These are phyloP conservation scores for Aspergillus hiratsukae DNA, from an alignment of 2,329 filamentous ascomycete genomes.

Conservation along the genomic window DNA sequence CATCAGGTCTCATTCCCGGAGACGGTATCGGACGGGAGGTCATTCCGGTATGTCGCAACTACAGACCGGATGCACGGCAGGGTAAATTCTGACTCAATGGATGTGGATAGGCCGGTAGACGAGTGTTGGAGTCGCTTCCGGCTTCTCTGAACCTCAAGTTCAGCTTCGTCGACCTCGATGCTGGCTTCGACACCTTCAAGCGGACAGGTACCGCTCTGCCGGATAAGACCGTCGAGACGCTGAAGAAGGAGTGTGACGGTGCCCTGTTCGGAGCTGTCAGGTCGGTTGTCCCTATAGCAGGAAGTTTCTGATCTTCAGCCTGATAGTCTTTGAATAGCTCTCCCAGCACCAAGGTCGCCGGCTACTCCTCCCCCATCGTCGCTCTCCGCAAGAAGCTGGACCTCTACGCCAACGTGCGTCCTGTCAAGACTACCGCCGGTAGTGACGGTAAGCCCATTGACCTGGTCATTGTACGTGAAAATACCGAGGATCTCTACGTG, in stretches of 20 bases:
- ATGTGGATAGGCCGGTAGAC: constrained; percentile 62
- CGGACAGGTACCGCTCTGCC: constrained; percentile 82
- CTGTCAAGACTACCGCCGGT: constrained; percentile 74
- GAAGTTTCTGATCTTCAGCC: background rate
- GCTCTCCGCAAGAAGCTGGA: constrained; percentile 91
- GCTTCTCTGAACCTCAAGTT: constrained; percentile 89
- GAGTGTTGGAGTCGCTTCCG: constrained; percentile 87
- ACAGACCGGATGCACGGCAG: background rate
- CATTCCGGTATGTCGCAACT: constrained; percentile 62
- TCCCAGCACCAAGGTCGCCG: constrained; percentile 80
- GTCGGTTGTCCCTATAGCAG: constrained; percentile 26
- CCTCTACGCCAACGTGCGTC: constrained; percentile 95
- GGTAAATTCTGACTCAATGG: constrained; percentile 11
- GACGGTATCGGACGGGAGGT: constrained; percentile 98
- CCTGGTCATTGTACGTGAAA: constrained; percentile 97
- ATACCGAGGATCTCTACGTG: constrained; percentile 97
- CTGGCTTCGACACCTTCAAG: constrained; percentile 91
- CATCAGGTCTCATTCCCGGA: constrained; percentile 83
- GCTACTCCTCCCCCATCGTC: constrained; percentile 95
- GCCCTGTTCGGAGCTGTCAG: constrained; percentile 94
- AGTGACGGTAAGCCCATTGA: constrained; percentile 64
- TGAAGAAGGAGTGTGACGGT: constrained; percentile 88
- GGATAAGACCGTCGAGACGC: constrained; percentile 81
- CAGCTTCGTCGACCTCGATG: constrained; percentile 87
- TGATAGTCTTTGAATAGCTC: constrained; percentile 50